A percentile compares a stretch with the other conserved stretches of the same genome.
Conservation (phyloP, 2,329 filamentous ascomycete genomes). For the Coniochaeta ligniaria region DNA sequence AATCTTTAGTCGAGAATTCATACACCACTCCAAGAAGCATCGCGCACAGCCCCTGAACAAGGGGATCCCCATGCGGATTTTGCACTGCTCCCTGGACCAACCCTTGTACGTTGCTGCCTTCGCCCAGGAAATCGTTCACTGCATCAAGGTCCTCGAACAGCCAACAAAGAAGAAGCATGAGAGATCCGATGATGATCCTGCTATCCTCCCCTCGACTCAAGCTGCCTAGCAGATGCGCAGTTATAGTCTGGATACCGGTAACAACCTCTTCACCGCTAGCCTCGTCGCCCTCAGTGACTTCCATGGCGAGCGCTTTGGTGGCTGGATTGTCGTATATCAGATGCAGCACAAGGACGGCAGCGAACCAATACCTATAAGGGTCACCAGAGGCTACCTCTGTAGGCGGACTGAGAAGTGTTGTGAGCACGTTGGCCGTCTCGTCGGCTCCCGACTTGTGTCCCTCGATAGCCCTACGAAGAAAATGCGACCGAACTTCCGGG, state of each 20-base stretch:
- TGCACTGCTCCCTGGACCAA: slow-evolving; percentile 67
- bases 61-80: slow-evolving; percentile 51
- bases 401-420: slow-evolving; percentile 66
- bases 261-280: slow-evolving; percentile 89
- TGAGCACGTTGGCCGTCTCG: slow-evolving; percentile 82
- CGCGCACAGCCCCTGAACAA: slow-evolving; percentile 77
- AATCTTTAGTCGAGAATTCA: slow-evolving; percentile 97
- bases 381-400: slow-evolving; percentile 59
- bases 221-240: slow-evolving; percentile 76
- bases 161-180: slow-evolving; percentile 86
- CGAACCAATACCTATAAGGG: slow-evolving; percentile 86
- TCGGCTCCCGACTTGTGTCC: slow-evolving; percentile 72
- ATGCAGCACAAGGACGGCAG: slow-evolving; percentile 79
- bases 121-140: slow-evolving; percentile 86
- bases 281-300: slow-evolving; percentile 81
- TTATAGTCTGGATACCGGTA: slow-evolving; percentile 82
- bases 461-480: slow-evolving; percentile 80
- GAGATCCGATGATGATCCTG: slow-evolving; percentile 72
- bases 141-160: slow-evolving; percentile 87
- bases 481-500: slow-evolving; percentile 73
- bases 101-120: slow-evolving; percentile 87
- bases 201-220: slow-evolving; percentile 72
- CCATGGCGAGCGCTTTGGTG: slow-evolving; percentile 73
- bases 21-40: slow-evolving; percentile 83
- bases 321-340: slow-evolving; percentile 72